These are phyloP conservation scores for Eucalyptus sp. DNA, from an alignment of 345 rosid species.

Conservation along the genomic window DNA sequence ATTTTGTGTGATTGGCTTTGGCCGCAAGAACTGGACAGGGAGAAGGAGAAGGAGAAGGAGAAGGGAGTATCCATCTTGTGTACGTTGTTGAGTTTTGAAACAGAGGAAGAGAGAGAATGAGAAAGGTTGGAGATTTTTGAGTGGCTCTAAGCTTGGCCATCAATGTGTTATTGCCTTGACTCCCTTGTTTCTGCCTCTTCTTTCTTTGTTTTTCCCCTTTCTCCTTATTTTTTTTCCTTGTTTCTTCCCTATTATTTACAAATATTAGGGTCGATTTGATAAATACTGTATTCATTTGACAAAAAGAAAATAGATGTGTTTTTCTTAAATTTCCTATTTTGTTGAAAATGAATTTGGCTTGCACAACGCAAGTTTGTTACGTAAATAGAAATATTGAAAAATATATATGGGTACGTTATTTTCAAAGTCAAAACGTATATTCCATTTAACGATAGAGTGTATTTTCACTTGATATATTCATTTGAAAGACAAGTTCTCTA, in stretches of 20 bases:
- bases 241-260: neutral
- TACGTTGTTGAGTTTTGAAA: neutral
- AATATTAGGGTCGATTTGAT: neutral
- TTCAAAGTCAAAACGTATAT: neutral
- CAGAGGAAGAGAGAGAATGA: conserved; percentile 1
- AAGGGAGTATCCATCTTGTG: neutral
- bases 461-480: neutral
- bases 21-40: neutral
- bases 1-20: conserved; percentile 7
- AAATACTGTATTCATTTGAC: neutral
- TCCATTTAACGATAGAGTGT: rapidly evolving
- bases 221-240: no score
- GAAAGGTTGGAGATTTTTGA: conserved; percentile 1
- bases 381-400: neutral
- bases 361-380: neutral
- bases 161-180: neutral
- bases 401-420: neutral
- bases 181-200: neutral
- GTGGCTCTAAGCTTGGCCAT: conserved; percentile 49
- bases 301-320: neutral
- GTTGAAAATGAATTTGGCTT: neutral
- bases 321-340: neutral
- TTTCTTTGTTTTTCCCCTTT: no score
- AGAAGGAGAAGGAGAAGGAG: neutral
- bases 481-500: neutral